Evolutionary conservation across 345 rosid species (phyloP).

Genomic region (Populus pruinosa): DNA sequence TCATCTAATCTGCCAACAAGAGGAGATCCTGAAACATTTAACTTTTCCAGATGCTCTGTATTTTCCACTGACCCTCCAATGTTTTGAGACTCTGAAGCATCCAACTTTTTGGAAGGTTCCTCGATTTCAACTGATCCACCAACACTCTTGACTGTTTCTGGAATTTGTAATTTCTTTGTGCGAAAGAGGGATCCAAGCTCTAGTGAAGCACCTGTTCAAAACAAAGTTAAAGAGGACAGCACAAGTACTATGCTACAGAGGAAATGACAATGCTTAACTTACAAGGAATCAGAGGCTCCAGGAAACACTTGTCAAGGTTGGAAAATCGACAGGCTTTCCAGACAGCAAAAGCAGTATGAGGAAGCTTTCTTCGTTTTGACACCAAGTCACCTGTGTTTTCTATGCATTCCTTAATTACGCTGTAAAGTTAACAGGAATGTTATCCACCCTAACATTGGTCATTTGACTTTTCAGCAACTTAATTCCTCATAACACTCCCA

Average conservation of each 20-base stretch:
- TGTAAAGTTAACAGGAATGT: constrained; percentile 30
- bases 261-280: constrained; percentile 19
- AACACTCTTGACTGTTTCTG: constrained; percentile 7
- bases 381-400: constrained; percentile 62
- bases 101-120: neutral
- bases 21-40: constrained; percentile 17
- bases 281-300: constrained; percentile 64
- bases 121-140: constrained; percentile 1
- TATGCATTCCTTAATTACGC: constrained; percentile 48
- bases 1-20: constrained; percentile 5
- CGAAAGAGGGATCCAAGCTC: constrained; percentile 49
- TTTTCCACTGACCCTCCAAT: constrained; percentile 10
- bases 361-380: constrained; percentile 45
- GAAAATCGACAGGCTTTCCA: constrained; percentile 42
- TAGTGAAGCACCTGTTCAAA: constrained; percentile 43
- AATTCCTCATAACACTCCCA: neutral
- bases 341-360: constrained; percentile 34
- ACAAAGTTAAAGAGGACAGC: constrained; percentile 25
- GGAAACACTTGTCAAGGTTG: constrained; percentile 34
- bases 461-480: neutral
- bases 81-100: neutral
- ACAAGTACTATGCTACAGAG: neutral
- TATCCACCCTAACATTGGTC: neutral
- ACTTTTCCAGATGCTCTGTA: constrained; percentile 10
- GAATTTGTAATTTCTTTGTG: constrained; percentile 21